Evolutionary conservation across 2,329 filamentous ascomycete genomes (phyloP), one percentile per base, ranked within the genome.

Genomic region (Cladophialophora exuberans): DNA sequence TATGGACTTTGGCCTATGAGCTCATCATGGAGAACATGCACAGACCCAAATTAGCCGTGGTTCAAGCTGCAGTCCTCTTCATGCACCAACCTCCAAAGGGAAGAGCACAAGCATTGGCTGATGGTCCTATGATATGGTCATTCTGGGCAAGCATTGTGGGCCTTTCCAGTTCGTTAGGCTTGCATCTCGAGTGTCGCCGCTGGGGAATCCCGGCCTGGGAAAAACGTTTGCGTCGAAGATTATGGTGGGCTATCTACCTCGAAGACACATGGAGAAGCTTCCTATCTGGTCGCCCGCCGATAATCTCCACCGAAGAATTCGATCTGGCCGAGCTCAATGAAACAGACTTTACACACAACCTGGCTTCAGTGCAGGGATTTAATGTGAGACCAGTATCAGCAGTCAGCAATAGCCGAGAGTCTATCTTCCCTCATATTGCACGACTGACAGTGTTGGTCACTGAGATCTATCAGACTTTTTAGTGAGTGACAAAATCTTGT

Each of bases 241-340:
- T 75, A 6, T 74, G 72, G 71, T 74, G 72, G 72, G 69, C 70
- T 4, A 59, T 73, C 4, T 74, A 72, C 43, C 59, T 67, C 13
- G 69, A 74, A 51, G 72, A 75, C 31, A 74, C 72, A 56, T 74
- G 71, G 67, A 62, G 66, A 3, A 66, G 66, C 7, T 51, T 74
- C n/a, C 62, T 73, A 5, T 60, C 67, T 53, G 72, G 72, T 0
- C 64, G 69, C 1, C 72, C 72, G 2, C 66, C 71, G 1, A 71
- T 69, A 43, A 70, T 74, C 22, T 65, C 65, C 3, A 52, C 54
- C 0, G 66, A 67, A 2, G 70, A 74, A 36, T 73, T 70, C 70
- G 66, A 70, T 33, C 67, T 71, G 10, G 64, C 63, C 36, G 63
- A 69, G 25, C 47, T 71, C 7, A 65, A 68, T 9, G 64, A 64